phyloP scores from a whole-genome alignment of 1,284 basidiomycete species.

The Ganoderma leucocontextum region DNA sequence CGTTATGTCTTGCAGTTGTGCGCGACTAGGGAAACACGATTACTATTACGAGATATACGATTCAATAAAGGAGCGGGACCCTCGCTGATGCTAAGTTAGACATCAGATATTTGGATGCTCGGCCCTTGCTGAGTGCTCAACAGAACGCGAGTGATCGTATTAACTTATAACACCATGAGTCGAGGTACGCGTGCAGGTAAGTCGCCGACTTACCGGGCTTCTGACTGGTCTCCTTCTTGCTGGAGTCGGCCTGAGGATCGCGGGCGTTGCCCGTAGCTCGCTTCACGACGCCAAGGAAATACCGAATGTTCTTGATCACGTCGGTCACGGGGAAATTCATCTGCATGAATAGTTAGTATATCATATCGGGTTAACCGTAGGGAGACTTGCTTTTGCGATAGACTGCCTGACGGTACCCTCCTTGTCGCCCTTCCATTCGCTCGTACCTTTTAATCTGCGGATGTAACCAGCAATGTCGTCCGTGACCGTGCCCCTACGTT shows the following conservation, averaged over 20 bases:
- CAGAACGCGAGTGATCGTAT: conserved; percentile 76
- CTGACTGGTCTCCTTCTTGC: conserved; percentile 44
- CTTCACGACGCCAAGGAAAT: conserved; percentile 84
- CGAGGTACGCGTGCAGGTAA: conserved; percentile 5
- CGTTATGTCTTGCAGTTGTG: not conserved
- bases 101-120: conserved; percentile 77
- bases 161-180: conserved; percentile 55
- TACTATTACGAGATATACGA: conserved; percentile 15
- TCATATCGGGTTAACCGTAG: not conserved
- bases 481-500: conserved; percentile 93
- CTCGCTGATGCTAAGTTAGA: conserved; percentile 29
- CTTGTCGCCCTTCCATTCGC: conserved; percentile 95
- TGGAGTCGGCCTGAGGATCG: conserved; percentile 43
- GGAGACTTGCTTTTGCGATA: conserved; percentile 66
- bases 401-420: conserved; percentile 85
- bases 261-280: conserved; percentile 74
- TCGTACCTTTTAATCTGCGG: conserved; percentile 79
- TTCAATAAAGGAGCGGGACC: conserved; percentile 26
- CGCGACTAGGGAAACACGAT: not conserved
- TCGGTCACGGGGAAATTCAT: conserved; percentile 79
- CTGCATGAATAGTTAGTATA: conserved; percentile 47
- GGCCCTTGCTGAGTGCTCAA: conserved; percentile 90
- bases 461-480: conserved; percentile 87
- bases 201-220: conserved; percentile 48
- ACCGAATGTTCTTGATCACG: conserved; percentile 81